Conservation (phyloP, 169 alveolate genomes). For the Toxoplasma gondii region DNA sequence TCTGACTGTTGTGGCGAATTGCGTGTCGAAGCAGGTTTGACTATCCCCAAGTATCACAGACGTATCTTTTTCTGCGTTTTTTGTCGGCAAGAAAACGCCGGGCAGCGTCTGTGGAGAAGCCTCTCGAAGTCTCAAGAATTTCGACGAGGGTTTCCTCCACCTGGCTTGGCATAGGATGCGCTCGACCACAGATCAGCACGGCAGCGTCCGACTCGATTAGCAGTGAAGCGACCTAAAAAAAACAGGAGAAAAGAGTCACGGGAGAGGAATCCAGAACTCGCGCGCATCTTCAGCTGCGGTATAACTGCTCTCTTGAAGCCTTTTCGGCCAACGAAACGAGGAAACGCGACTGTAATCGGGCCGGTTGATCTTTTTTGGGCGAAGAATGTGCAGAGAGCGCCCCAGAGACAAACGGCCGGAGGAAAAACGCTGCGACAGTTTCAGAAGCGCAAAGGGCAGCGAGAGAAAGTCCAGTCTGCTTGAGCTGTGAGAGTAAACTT, state of each 20-base stretch:
- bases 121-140: background rate
- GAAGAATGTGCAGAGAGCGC: too few relatives aligned
- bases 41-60: slow-evolving; percentile 1
- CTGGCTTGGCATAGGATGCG: slow-evolving; percentile 5
- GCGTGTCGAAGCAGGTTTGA: background rate
- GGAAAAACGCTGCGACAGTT: too few relatives aligned
- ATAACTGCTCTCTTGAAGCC: too few relatives aligned
- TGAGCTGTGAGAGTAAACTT: too few relatives aligned
- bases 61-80: background rate
- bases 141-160: background rate
- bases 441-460: too few relatives aligned
- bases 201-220: background rate
- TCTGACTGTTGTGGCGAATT: too few relatives aligned
- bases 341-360: too few relatives aligned
- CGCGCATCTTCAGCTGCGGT: too few relatives aligned
- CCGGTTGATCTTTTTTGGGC: too few relatives aligned
- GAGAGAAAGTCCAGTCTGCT: too few relatives aligned
- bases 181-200: slow-evolving; percentile 22
- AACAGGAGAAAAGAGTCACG: background rate
- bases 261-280: background rate
- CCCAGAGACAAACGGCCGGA: too few relatives aligned
- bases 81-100: background rate
- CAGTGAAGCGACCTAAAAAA: background rate
- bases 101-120: background rate
- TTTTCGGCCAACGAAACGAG: too few relatives aligned